Evolutionary conservation across 805 yeast genomes (phyloP), one percentile per base, ranked within the genome.

Genomic region (Lipomyces sp.): DNA sequence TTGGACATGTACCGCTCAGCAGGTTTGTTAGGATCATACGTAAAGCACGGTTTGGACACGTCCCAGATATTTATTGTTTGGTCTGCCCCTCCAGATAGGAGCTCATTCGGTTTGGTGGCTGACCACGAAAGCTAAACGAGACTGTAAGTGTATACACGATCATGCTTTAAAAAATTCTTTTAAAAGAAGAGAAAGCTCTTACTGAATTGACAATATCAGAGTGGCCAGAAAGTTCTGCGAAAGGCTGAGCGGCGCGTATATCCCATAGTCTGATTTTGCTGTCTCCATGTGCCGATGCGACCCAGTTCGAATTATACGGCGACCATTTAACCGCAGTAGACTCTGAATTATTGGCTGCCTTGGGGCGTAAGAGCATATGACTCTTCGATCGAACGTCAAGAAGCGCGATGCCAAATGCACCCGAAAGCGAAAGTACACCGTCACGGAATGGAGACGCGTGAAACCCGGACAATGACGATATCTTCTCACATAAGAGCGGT

Each of bases 61-160:
- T 80, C 79, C 90, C 90, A 84, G 51, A 80, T 80, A 10, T 82
- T 71, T n/a, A 84, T 75, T 47, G 74, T 77, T 3, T 89, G 89
- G 61, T 84, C 88, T 42, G 71, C 68, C 1, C 84, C 78, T 6
- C 84, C 81, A 0, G 84, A 73, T 60, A 79, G 77, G 28, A 83
- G 55, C 62, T 79, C 80, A 21, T 70, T 67, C 14, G 53, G 46
- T 36, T 66, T 58, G 24, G 69, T 68, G 46, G 72, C 71, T 2
- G 73, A 47, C 56, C 56, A 52, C 24, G 45, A 49, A n/a, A n/a
- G n/a, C n/a, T n/a, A n/a, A n/a, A n/a, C n/a, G n/a, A n/a, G n/a
- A n/a, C n/a, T n/a, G n/a, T 18, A 51, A 37, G 28, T 43, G 16
- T 24, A 24, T 22, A 16, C 4, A 24, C 24, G 21, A 43, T 32